Evolutionary conservation across 2,329 filamentous ascomycete species (phyloP), one percentile per base, ranked within the genome.

Genomic region (Raffaelea arxii): DNA sequence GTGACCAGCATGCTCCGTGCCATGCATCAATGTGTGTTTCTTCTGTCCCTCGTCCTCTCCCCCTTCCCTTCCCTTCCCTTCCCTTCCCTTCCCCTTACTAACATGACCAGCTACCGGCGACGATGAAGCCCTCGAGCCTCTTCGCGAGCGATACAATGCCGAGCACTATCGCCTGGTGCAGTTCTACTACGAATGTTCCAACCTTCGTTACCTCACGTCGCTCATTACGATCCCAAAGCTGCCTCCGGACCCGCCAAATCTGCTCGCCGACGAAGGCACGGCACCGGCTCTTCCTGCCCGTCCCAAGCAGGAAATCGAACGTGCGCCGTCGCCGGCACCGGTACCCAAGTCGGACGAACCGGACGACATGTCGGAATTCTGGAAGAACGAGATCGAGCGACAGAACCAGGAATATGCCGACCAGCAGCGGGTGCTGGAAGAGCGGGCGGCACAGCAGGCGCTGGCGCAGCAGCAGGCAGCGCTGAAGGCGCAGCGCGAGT

Each of bases 111-210:
- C 88, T 41, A 92, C 92, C 12, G 91, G 92, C 47, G 92, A 98
- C 58, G 86, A 94, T 53, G 92, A 96, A 50, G 91, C 89, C 6
- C 74, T 98, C 41, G 84, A 90, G 54, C 92, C 91, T 1, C 77
- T 98, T 6, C 83, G 91, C 48, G 79, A 83, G 51, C 78, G 91
- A 58, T 98, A 97, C 63, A 85, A 96, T 63, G 89, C 92, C 14
- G 92, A 97, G 60, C 92, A 98, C 65, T 91, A 97, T 70, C 86
- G 92, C 18, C 77, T 98, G 16, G 86, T 95, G 61, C 92, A 94
- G 60, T 98, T 97, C 68, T 98, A 98, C 69, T 97, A 97, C 66
- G 92, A 98, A 67, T 98, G 92, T 67, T 96, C 92, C 11, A 98
- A 97, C 64, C 75, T 98, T 46, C 84, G 92, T 56, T 98, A 98